A percentile compares a stretch with the other conserved stretches of the same genome.
Evolutionary conservation across 148 eudicot genomes (phyloP).

Genomic region (Pharnaceum exiguum): DNA sequence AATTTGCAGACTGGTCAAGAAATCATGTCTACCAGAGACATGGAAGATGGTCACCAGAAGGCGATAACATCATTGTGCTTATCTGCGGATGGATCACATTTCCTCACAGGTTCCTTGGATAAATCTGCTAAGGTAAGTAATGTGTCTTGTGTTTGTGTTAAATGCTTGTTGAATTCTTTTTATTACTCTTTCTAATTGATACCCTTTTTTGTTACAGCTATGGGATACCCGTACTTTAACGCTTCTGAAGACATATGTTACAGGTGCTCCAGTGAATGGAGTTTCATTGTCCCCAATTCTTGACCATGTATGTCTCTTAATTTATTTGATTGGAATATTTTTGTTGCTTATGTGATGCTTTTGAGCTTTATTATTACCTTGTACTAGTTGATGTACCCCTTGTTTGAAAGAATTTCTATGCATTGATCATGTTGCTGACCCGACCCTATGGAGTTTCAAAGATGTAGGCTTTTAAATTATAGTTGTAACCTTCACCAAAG

Average conservation of each 20-base stretch:
- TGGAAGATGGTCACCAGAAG: conserved; percentile 67
- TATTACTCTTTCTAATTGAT: background rate
- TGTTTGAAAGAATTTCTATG: background rate
- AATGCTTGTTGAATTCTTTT: background rate
- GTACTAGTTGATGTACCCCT: background rate
- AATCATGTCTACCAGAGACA: conserved; percentile 56
- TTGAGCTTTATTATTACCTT: background rate
- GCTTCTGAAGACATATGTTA: conserved; percentile 74
- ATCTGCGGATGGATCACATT: conserved; percentile 79
- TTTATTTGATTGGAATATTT: background rate
- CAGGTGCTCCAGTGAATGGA: conserved; percentile 88
- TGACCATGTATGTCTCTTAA: conserved; percentile 62
- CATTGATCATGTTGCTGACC: too few relatives aligned
- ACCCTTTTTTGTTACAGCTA: conserved; percentile 47
- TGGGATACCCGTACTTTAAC: conserved; percentile 84
- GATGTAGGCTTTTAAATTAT: too few relatives aligned
- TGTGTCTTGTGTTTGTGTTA: background rate
- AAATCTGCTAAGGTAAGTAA: conserved; percentile 93
- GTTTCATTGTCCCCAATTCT: conserved; percentile 90
- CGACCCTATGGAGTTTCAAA: too few relatives aligned
- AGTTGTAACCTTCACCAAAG: too few relatives aligned
- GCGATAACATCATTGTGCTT: conserved; percentile 70
- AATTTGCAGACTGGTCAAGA: conserved; percentile 69
- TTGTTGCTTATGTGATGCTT: background rate
- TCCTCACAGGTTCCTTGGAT: conserved; percentile 85